Evolutionary conservation across 2,329 filamentous ascomycete genomes (phyloP).

Genomic region (Talaromyces pinophilus): DNA sequence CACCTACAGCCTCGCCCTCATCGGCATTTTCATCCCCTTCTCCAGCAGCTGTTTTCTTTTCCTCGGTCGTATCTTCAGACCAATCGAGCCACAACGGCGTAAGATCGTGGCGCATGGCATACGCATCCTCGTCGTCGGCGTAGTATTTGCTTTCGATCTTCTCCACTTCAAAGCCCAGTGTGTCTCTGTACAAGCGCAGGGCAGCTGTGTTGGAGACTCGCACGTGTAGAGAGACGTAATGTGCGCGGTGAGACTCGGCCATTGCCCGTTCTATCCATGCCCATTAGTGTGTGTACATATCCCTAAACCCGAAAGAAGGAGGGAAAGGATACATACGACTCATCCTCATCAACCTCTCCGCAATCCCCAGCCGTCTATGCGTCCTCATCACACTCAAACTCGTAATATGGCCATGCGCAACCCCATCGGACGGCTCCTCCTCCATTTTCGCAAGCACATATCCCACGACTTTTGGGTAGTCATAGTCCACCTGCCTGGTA

Average conservation of each 20-base stretch:
- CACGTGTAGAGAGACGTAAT: slow-evolving; percentile 94
- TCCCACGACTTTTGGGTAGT: slow-evolving; percentile 95
- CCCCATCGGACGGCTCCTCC: slow-evolving; percentile 87
- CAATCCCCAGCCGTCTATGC: slow-evolving; percentile 84
- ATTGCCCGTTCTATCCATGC: slow-evolving; percentile 75
- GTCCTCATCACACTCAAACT: slow-evolving; percentile 95
- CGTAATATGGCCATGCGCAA: slow-evolving; percentile 95
- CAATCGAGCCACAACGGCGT: slow-evolving; percentile 48
- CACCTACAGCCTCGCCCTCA: slow-evolving; percentile 71
- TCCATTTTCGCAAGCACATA: slow-evolving; percentile 99
- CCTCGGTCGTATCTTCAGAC: slow-evolving; percentile 50
- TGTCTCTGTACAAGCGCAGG: slow-evolving; percentile 88
- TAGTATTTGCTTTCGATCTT: slow-evolving; percentile 65
- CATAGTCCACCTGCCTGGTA: slow-evolving; percentile 33
- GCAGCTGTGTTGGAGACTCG: slow-evolving; percentile 91
- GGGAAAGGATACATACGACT: slow-evolving; percentile 65
- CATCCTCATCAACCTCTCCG: slow-evolving; percentile 97
- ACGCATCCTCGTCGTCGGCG: slow-evolving; percentile 95
- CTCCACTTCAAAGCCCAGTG: slow-evolving; percentile 82
- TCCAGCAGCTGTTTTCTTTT: slow-evolving; percentile 30
- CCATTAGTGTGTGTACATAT: background rate
- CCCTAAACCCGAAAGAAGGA: background rate
- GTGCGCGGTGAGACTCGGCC: slow-evolving; percentile 88
- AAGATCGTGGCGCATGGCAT: slow-evolving; percentile 88
- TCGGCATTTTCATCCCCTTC: slow-evolving; percentile 45